Evolutionary conservation across 139 green algal species (phyloP).

Genomic region (Chlorella sp.): DNA sequence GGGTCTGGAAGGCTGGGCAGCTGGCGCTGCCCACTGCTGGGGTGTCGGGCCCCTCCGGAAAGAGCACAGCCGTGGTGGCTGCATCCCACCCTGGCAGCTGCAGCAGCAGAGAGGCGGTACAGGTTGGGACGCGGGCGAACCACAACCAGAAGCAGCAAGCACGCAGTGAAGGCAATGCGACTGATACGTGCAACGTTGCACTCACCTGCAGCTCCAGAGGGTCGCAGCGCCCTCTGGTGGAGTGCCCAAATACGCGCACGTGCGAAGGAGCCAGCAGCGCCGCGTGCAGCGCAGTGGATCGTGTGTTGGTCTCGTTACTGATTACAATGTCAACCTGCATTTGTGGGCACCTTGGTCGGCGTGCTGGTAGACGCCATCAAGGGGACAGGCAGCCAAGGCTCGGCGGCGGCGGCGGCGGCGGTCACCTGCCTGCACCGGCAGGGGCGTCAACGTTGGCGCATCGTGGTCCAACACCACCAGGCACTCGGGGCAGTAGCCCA

Average conservation of each 20-base stretch:
- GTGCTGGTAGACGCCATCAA: too few species aligned
- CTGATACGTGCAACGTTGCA: background rate
- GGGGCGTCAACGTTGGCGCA: too few species aligned
- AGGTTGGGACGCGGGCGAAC: background rate
- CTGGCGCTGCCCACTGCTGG: background rate
- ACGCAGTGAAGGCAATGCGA: background rate
- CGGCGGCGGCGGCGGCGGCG: too few species aligned
- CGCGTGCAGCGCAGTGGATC: constrained; percentile 10
- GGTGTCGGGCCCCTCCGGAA: background rate
- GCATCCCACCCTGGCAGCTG: background rate
- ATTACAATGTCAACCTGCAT: constrained; percentile 17
- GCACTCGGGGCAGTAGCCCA: constrained; percentile 11
- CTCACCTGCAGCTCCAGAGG: background rate
- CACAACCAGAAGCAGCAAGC: background rate
- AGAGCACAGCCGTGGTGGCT: background rate
- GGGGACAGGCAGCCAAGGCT: background rate
- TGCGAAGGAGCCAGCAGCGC: constrained; percentile 1
- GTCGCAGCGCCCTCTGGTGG: background rate
- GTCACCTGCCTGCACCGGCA: too few species aligned
- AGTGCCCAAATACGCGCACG: background rate
- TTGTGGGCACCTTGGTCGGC: too few species aligned
- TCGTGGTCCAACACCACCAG: background rate
- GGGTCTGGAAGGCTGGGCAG: background rate
- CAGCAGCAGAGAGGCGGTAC: background rate
- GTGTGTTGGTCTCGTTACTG: constrained; percentile 17